Evolutionary conservation across 352 stramenopile species (phyloP), one percentile per base, ranked within the genome.

Genomic region (Pythium sukuiense): DNA sequence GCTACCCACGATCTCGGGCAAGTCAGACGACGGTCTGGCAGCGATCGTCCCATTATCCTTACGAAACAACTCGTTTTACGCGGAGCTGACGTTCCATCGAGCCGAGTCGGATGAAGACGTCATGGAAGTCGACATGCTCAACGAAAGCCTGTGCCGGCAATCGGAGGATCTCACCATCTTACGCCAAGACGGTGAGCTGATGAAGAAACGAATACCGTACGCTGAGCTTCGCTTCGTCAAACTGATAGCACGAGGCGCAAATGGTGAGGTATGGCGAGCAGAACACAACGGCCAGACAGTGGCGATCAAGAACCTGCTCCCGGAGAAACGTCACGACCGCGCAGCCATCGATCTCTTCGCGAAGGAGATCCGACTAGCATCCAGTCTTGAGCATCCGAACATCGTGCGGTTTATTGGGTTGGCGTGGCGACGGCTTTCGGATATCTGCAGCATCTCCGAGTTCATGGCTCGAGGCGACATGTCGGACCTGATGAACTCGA

Each of bases 321-420:
- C 65, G 0, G 76, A 87, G 50, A 87, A 87, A 30, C 71, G 72
- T 5, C 67, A 76, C 41, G 71, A 85, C 49, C 59, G 73, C 18
- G 60, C 37, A 3, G 72, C 76, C 12, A 66, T 89, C 37, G 76
- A 76, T 60, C 39, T 77, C 8, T 92, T 92, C 26, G 64, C 79
- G 20, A 73, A 80, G 16, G 83, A 91, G 39, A 79, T 89, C 11
- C 72, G 78, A 0, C 70, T 91, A 0, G 76, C 74, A 0, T 75
- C 83, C 0, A 62, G 68, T 29, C 65, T 91, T 0, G 77, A 79
- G 2, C 83, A 91, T 33, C 80, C 79, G 2, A 88, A 88, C 61
- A 89, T 91, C n/a, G 83, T 89, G 26, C 74, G 70, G 6, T 91
- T 89, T 52, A 72, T 89, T 16, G 79, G 83, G 3, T 37, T 89